A percentile compares a stretch with the other conserved stretches of the same genome.
phyloP scores from a whole-genome alignment of 2,329 filamentous ascomycete species.

The Pseudocercospora vitis region DNA sequence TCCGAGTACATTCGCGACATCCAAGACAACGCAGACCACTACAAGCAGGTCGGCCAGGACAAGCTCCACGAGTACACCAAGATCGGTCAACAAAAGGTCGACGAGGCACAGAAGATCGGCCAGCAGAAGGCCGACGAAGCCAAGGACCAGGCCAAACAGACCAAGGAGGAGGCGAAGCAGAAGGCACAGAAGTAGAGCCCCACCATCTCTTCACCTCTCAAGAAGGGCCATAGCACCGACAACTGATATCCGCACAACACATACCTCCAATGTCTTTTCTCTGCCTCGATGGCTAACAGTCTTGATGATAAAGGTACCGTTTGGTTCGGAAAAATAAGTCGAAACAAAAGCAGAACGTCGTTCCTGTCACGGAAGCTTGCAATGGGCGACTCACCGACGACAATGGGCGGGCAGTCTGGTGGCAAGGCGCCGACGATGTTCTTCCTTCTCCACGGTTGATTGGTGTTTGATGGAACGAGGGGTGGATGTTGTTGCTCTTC shows the following conservation, averaged over 20 bases:
- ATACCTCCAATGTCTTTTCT: not conserved
- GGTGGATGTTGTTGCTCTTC: not conserved
- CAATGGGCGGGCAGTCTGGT: not conserved
- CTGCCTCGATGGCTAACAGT: conserved; percentile 7
- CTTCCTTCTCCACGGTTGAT: not conserved
- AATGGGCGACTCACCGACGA: not conserved
- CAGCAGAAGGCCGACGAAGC: conserved; percentile 32
- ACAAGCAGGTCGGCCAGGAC: conserved; percentile 30
- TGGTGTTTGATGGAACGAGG: not conserved
- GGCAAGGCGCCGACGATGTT: not conserved
- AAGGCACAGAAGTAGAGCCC: conserved; percentile 29
- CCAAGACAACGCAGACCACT: conserved; percentile 32
- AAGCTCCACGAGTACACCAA: conserved; percentile 30
- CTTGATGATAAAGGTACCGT: conserved; percentile 6
- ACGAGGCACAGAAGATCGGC: conserved; percentile 31
- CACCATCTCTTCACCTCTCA: conserved; percentile 2
- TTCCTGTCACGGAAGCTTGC: not conserved
- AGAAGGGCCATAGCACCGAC: not conserved
- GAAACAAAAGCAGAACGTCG: not conserved
- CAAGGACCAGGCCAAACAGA: conserved; percentile 33
- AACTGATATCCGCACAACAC: not conserved
- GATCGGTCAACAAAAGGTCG: conserved; percentile 32
- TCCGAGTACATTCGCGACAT: conserved; percentile 31
- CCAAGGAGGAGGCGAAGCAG: conserved; percentile 30
- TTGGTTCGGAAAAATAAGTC: conserved; percentile 6